Evolutionary conservation across 257 asterid species (phyloP).

Genomic region (Capsicum chinense): DNA sequence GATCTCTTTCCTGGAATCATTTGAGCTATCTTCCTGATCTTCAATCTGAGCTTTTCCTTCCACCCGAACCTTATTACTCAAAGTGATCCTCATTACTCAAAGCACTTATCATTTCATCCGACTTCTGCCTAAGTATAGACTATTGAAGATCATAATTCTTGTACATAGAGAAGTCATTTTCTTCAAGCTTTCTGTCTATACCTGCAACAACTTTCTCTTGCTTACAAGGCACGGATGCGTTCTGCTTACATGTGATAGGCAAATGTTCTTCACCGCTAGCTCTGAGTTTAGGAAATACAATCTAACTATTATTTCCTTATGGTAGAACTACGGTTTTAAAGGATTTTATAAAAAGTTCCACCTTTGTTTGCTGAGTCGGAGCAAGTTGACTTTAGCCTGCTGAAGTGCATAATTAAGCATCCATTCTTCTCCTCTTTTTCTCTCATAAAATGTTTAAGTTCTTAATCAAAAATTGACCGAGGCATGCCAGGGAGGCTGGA

Average conservation of each 20-base stretch:
- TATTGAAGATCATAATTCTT: neutral
- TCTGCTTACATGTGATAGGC: neutral
- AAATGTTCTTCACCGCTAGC: neutral
- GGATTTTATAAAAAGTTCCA: constrained; percentile 84
- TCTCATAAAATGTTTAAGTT: constrained; percentile 63
- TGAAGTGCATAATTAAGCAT: constrained; percentile 97
- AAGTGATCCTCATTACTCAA: neutral
- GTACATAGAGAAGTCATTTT: constrained; percentile 10
- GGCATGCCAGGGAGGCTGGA: no score
- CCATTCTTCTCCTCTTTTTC: constrained; percentile 83
- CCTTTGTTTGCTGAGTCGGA: constrained; percentile 88
- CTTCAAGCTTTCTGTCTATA: neutral
- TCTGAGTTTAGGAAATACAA: constrained; percentile 36
- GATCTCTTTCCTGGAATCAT: constrained; percentile 9
- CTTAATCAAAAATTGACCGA: constrained; percentile 34
- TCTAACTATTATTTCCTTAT: constrained; percentile 53
- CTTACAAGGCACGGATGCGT: neutral
- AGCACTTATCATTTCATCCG: neutral
- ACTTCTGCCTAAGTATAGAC: neutral
- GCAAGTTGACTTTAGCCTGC: constrained; percentile 85
- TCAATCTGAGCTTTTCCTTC: constrained; percentile 13
- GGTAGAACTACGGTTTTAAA: constrained; percentile 85
- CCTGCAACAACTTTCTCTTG: constrained; percentile 19
- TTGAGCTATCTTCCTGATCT: neutral
- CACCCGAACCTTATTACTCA: neutral